phyloP scores from a whole-genome alignment of 495 filamentous ascomycete species.

The Trichoderma parareesei region DNA sequence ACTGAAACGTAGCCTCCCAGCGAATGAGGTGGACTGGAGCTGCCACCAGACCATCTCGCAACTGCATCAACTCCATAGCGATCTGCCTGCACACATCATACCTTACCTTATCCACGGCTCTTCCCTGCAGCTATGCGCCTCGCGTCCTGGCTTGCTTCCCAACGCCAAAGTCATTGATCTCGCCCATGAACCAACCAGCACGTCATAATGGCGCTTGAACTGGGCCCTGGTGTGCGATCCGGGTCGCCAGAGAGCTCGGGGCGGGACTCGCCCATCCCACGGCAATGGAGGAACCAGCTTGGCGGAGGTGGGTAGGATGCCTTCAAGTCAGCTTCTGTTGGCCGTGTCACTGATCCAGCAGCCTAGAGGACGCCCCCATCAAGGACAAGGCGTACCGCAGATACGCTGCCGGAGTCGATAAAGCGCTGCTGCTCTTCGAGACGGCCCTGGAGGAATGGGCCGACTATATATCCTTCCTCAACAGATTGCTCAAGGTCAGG shows the following conservation, averaged over 20 bases:
- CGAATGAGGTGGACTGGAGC: not conserved
- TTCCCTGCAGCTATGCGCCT: not conserved
- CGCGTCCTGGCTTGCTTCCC: not conserved
- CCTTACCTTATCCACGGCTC: not conserved
- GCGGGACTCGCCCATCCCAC: slow-evolving; percentile 58
- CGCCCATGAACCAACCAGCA: slow-evolving; percentile 9
- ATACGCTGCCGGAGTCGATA: slow-evolving; percentile 82
- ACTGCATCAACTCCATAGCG: not conserved
- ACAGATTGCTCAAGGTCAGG: slow-evolving; percentile 75
- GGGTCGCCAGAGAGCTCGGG: slow-evolving; percentile 71
- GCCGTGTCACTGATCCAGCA: not conserved
- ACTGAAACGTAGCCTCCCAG: slow-evolving; percentile 10
- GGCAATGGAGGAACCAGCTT: slow-evolving; percentile 49
- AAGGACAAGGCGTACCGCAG: slow-evolving; percentile 89
- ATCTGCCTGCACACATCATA: too few relatives aligned
- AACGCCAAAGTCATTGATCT: slow-evolving; percentile 17
- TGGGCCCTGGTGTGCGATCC: slow-evolving; percentile 54
- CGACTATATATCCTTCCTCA: slow-evolving; percentile 96
- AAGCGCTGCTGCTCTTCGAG: slow-evolving; percentile 86
- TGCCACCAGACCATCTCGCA: not conserved
- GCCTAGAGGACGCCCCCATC: slow-evolving; percentile 52
- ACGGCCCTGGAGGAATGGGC: slow-evolving; percentile 95
- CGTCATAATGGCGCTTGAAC: slow-evolving; percentile 61
- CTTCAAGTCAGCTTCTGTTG: not conserved
- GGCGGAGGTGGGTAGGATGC: slow-evolving; percentile 32